These are phyloP conservation scores for Neodidymelliopsis sp. DNA, from an alignment of 2,329 filamentous ascomycete species.

Conservation along the genomic window DNA sequence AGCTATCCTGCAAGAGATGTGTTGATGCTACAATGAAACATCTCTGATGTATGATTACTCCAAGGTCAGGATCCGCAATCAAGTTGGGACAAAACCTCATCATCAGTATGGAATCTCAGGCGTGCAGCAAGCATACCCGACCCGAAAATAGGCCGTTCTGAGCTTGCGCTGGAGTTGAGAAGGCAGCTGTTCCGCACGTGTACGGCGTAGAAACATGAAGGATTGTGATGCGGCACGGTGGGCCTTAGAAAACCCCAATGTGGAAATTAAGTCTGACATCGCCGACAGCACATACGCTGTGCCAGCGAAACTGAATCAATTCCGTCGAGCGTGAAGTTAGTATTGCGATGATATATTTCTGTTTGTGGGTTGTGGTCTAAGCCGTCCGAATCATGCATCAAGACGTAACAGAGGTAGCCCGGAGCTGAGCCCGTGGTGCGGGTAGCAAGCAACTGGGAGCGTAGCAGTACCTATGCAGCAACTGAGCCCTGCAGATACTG, in stretches of 20 bases:
- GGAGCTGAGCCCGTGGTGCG: not conserved
- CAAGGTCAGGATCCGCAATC: not conserved
- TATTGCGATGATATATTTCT: constrained; percentile 1
- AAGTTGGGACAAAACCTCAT: not conserved
- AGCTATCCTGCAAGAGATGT: not conserved
- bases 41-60: not conserved
- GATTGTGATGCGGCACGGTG: constrained; percentile 9
- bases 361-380: not conserved
- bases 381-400: not conserved
- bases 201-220: constrained; percentile 6
- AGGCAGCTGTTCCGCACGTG: constrained; percentile 1
- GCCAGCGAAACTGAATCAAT: not conserved
- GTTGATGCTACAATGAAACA: not conserved
- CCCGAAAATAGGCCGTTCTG: not conserved
- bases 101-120: not conserved
- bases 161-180: constrained; percentile 2
- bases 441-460: too few relatives aligned
- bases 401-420: not conserved
- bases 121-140: not conserved
- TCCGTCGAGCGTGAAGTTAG: not conserved
- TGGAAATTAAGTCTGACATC: constrained; percentile 9
- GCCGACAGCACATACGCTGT: not conserved
- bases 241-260: not conserved
- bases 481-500: not conserved
- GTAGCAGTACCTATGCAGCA: too few relatives aligned